Base-by-base conservation (phyloP, 2,329 filamentous ascomycete species). In the Aspergillus brasiliensis region DNA sequence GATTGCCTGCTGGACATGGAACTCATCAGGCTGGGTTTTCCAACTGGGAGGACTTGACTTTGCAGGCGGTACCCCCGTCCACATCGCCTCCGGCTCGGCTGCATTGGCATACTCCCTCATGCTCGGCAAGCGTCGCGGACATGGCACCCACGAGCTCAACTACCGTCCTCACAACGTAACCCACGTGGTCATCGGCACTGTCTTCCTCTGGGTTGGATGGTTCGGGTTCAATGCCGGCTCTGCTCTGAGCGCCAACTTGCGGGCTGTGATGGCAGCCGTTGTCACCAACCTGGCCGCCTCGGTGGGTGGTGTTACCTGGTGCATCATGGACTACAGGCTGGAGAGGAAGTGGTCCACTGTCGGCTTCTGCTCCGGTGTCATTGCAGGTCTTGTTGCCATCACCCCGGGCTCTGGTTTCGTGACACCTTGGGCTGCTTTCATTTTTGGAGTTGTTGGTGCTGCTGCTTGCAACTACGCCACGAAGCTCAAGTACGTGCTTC, bases 1-100 rank as follows among this genome's bases (percentile, higher is more conserved):
- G 2, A 92, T 97, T 72, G 92, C 92, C 48, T 96, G 92, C 83
- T 97, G 92, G 92, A 96, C 91, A 8, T 97, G 92, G 92, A 96
- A 96, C 74, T 77, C 90, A 0, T 80, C 81, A 31, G 92, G 92
- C 21, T 97, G 92, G 92, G 87, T 88, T 11, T 90, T 84, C 77
- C 82, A 85, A 65, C 84, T 96, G 78, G 92, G 92, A 49, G 91
- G 90, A 27, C 84, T 96, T 47, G 92, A 96, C 77, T 96, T 95
- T 71, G 92, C 92, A 21, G 92, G 92, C 64, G 92, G 92, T 69
- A 96, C 92, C 2, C 92, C 92, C 0, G 92, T 97, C 56, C 92
- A 97, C 74, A 95, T 96, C 68, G 82, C 91, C 1, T 94, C 91
- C 2, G 92, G 92, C 53, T 85, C 86, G 47, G 91, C 92, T 17